phyloP scores from a whole-genome alignment of 345 rosid species.

The Euclidium syriacum region DNA sequence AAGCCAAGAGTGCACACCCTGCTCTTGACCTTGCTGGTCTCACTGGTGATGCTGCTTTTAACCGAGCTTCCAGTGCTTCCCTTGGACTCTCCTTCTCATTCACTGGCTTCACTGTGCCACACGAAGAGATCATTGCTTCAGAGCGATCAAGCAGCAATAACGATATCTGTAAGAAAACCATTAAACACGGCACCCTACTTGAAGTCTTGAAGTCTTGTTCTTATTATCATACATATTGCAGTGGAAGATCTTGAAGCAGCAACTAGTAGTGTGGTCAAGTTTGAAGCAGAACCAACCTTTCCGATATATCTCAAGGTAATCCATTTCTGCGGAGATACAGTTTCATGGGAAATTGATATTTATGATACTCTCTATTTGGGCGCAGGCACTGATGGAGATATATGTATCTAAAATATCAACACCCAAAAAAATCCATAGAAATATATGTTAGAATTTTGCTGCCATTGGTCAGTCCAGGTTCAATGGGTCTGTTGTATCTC shows the following conservation, averaged over 20 bases:
- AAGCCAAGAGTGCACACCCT: constrained; percentile 77
- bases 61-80: constrained; percentile 94
- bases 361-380: constrained; percentile 35
- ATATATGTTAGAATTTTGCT: constrained; percentile 36
- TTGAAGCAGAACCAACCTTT: constrained; percentile 70
- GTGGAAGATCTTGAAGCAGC: constrained; percentile 84
- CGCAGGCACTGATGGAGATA: constrained; percentile 61
- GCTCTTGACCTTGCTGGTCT: constrained; percentile 58
- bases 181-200: not conserved
- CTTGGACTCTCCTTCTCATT: constrained; percentile 85
- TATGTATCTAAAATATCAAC: constrained; percentile 37
- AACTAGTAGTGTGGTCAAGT: constrained; percentile 38
- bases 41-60: constrained; percentile 75
- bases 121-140: constrained; percentile 57
- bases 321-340: not conserved
- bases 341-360: constrained; percentile 27
- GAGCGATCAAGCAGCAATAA: constrained; percentile 66
- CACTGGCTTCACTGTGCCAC: constrained; percentile 80
- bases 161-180: constrained; percentile 57
- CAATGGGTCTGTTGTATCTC: constrained; percentile 44
- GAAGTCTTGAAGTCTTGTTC: not conserved
- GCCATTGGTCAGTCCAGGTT: constrained; percentile 55
- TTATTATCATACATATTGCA: constrained; percentile 35
- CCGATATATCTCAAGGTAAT: constrained; percentile 90
- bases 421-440: constrained; percentile 39